Base-by-base conservation (phyloP, 371 early-diverging fungal species). In the Globomyces sp. region DNA sequence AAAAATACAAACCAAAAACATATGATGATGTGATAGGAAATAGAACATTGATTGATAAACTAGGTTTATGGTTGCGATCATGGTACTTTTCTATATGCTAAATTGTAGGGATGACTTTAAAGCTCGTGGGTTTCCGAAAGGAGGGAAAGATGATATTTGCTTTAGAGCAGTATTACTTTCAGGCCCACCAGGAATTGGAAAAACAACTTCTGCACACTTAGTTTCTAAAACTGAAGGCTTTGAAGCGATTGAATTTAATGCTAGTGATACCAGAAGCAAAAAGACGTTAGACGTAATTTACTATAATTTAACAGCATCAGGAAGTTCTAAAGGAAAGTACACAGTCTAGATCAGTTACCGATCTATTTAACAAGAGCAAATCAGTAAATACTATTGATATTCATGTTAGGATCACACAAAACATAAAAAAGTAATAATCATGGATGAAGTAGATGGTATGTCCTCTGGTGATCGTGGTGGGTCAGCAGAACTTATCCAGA, bases 381-480 rank as follows among this genome's bases (percentile, higher is more conserved):
- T 67, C n/a, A 13, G 49, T 13, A 13, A 49, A 24, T 11, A 57
- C 24, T 47, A 10, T 13, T 24, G 46, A 10, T 11, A 47, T 57
- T 57, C 10, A 9, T 13, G 64, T 8, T 44, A 51, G 40, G 39
- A 39, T 8, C 55, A 70, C 11, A 47, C 67, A 40, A 44, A 41
- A 24, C 44, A 40, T 37, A 71, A 68, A 45, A 71, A 71, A 67
- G 74, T 95, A 0, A 74, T 99, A 8, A 90, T 99, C 57, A 99
- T 99, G 99, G 99, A 99, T 81, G 99, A 99, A 77, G 96, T 99
- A 0, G 99, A 99, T 78, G 99, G 99, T 42, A 99, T 99, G 99
- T 90, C 96, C 2, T 90, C 88, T 46, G 98, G 98, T 50, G 99
- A 99, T 78, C 89, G 99, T 47, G 99, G 99, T 55, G 99, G 99